Evolutionary conservation across 306 rosid genomes (phyloP).

Genomic region (Vachellia collinsii): DNA sequence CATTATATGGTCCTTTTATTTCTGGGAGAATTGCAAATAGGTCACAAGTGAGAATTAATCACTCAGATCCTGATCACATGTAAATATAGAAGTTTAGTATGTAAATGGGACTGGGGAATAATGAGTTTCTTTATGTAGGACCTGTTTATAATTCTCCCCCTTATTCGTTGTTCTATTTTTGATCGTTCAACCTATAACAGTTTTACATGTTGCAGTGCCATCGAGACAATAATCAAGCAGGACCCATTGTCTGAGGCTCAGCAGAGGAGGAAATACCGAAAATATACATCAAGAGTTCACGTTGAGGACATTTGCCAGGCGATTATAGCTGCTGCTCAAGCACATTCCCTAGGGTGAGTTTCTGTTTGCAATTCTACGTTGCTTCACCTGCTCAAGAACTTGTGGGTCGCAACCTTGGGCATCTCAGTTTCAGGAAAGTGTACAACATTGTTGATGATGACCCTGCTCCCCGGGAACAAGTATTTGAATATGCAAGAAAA

Average conservation of each 20-base stretch:
- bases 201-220: slow-evolving; percentile 56
- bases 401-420: slow-evolving; percentile 6
- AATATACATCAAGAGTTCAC: slow-evolving; percentile 78
- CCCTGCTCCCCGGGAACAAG: slow-evolving; percentile 83
- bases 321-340: slow-evolving; percentile 55
- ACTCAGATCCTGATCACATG: neutral
- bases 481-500: slow-evolving; percentile 71
- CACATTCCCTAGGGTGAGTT: slow-evolving; percentile 53
- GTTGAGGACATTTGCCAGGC: slow-evolving; percentile 88
- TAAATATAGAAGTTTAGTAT: too few relatives aligned
- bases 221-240: slow-evolving; percentile 74
- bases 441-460: slow-evolving; percentile 82
- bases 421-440: slow-evolving; percentile 53
- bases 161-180: neutral
- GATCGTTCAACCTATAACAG: slow-evolving; percentile 1
- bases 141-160: neutral
- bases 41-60: neutral
- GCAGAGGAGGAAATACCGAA: slow-evolving; percentile 58
- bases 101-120: neutral
- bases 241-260: slow-evolving; percentile 62
- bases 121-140: neutral
- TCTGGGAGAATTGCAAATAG: neutral
- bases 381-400: neutral
- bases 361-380: neutral
- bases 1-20: slow-evolving; percentile 6